phyloP scores from a whole-genome alignment of 306 rosid species.

The Vigna trinervia region DNA sequence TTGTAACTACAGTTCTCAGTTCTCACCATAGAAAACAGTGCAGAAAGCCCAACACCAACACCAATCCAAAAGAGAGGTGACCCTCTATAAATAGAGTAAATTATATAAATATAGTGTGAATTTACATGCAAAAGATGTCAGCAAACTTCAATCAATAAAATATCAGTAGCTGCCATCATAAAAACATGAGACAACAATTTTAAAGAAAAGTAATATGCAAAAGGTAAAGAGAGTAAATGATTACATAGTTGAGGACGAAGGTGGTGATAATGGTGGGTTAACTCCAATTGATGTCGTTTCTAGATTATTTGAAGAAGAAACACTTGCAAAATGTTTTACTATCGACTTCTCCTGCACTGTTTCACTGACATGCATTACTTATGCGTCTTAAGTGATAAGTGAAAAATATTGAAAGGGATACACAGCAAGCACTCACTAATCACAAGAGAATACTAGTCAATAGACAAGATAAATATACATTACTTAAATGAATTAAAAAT shows the following conservation, averaged over 20 bases:
- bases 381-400: background rate
- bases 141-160: background rate
- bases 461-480: slow-evolving; percentile 15
- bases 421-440: background rate
- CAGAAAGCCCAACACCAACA: slow-evolving; percentile 95
- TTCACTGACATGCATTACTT: slow-evolving; percentile 39
- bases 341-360: slow-evolving; percentile 60
- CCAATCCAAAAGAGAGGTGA: slow-evolving; percentile 97
- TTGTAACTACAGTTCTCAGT: slow-evolving; percentile 55
- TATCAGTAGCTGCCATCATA: background rate
- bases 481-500: background rate
- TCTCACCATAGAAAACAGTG: slow-evolving; percentile 90
- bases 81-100: slow-evolving; percentile 64
- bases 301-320: slow-evolving; percentile 70
- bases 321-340: slow-evolving; percentile 65
- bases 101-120: slow-evolving; percentile 31
- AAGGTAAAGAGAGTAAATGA: slow-evolving; percentile 30
- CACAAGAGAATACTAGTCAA: background rate
- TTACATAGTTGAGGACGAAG: slow-evolving; percentile 82
- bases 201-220: slow-evolving; percentile 6
- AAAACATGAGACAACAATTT: slow-evolving; percentile 1
- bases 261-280: slow-evolving; percentile 71
- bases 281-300: slow-evolving; percentile 81
- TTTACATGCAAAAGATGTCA: slow-evolving; percentile 22
- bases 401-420: slow-evolving; percentile 21